Evolutionary conservation across 164 flowering plant species (phyloP), one percentile per base, ranked within the genome.

Genomic region (Cinnamomum chago): DNA sequence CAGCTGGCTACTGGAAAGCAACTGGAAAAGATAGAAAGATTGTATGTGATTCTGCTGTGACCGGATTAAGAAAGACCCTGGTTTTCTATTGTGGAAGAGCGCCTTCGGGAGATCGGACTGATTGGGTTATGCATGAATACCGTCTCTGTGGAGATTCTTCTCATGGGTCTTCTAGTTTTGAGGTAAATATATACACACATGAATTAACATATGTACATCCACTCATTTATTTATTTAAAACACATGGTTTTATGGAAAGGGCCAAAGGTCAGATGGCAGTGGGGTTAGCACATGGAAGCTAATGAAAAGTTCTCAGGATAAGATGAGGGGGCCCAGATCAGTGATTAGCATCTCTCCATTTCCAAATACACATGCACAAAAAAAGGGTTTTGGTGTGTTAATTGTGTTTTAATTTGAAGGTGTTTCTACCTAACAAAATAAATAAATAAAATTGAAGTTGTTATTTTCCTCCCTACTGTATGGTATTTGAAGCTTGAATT

Each of bases 1-100:
- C 77, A 83, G 86, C 92, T 50, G 98, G 98, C 55, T 94, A 94
- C 80, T 94, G 98, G 98, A 94, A 94, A 84, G 98, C 97, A 77
- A 94, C 98, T 23, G 98, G 98, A 50, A 94, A 94, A 81, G 98
- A 92, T 79, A 73, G 97, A 71, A 89, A 88, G 78, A 80, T 94
- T 27, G 83, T 79, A 0, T 90, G 92, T 62, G 84, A 85, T 72
- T 84, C 92, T 58, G 64, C 82, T 55, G 82, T 85, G 9, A 82
- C 76, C 58, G 98, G 97, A 4, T 88, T 83, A 55, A 84, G 96
- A 7, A 94, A 92, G 81, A 92, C 98, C 71, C 82, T 94, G 7
- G 97, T 94, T 64, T 94, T 94, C 82, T 91, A 94, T 62, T 81
- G 83, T 6, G 98, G 98, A 67, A 86, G 97, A 20, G 97, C 98